Evolutionary conservation across 179 eudicot species (phyloP).

Genomic region (Spergularia azorica): DNA sequence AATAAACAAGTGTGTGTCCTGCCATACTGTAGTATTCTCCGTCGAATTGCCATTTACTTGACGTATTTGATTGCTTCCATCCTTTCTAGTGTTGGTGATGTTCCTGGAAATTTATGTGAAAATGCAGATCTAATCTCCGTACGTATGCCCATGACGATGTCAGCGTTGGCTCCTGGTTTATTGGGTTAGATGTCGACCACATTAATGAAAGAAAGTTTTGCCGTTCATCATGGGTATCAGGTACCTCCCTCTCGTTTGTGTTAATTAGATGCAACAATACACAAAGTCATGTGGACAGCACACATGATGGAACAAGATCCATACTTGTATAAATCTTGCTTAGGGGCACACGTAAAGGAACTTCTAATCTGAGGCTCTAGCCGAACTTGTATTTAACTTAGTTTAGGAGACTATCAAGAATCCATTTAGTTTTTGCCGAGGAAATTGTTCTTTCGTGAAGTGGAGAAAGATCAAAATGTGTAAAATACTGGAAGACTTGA

Average conservation of each 20-base stretch:
- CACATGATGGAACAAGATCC: neutral
- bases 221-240: constrained; percentile 77
- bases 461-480: neutral
- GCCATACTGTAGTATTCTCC: neutral
- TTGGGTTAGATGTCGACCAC: constrained; percentile 82
- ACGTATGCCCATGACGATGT: constrained; percentile 90
- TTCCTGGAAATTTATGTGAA: constrained; percentile 11
- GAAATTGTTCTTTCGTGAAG: neutral
- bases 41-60: no score
- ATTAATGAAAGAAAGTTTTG: constrained; percentile 72
- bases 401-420: neutral
- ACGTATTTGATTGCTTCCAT: neutral
- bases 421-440: no score
- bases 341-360: neutral
- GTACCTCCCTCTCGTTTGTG: constrained; percentile 32
- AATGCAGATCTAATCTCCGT: constrained; percentile 66
- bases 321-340: neutral
- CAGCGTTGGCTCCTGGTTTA: constrained; percentile 91
- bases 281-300: neutral
- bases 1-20: constrained; percentile 58
- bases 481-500: neutral
- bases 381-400: neutral
- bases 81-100: neutral
- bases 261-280: neutral
- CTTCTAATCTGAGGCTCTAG: neutral